Evolutionary conservation across 2,329 filamentous ascomycete genomes (phyloP).

Genomic region (Chlorencoelia australis): DNA sequence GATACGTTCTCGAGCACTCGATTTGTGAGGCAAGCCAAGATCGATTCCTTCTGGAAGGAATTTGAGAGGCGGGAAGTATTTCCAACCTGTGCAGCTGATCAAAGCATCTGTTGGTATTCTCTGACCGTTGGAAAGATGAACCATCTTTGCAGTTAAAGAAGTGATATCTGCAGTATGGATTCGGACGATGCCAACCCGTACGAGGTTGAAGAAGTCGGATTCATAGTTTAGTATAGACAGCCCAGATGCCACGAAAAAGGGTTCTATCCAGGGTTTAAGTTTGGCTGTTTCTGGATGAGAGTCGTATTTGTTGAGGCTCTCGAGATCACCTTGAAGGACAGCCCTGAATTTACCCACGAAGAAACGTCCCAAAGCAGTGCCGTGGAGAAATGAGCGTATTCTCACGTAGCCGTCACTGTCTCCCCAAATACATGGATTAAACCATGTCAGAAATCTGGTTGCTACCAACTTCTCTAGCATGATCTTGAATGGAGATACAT

Average conservation of each 20-base stretch:
- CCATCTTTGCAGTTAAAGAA: slow-evolving; percentile 33
- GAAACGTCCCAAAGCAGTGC: slow-evolving; percentile 44
- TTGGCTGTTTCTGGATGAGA: slow-evolving; percentile 41
- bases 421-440: slow-evolving; percentile 67
- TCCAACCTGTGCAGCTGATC: slow-evolving; percentile 50
- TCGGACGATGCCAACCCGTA: slow-evolving; percentile 40
- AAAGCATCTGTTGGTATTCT: slow-evolving; percentile 40
- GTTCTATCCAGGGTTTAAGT: slow-evolving; percentile 41
- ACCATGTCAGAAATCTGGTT: slow-evolving; percentile 60
- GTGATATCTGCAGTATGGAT: slow-evolving; percentile 44
- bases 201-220: slow-evolving; percentile 45
- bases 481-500: slow-evolving; percentile 57
- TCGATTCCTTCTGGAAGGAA: slow-evolving; percentile 40
- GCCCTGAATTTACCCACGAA: slow-evolving; percentile 49
- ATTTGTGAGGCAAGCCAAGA: slow-evolving; percentile 39
- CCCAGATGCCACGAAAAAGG: slow-evolving; percentile 43
- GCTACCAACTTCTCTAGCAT: slow-evolving; percentile 59
- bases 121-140: slow-evolving; percentile 42
- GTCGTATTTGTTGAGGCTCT: slow-evolving; percentile 42
- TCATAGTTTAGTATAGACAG: slow-evolving; percentile 53
- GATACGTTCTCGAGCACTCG: slow-evolving; percentile 21
- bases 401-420: slow-evolving; percentile 47
- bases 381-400: slow-evolving; percentile 46
- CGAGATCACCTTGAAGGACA: slow-evolving; percentile 44
- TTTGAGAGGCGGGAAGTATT: slow-evolving; percentile 39